phyloP scores from a whole-genome alignment of 257 asterid species.

The Solanum habrochaites region DNA sequence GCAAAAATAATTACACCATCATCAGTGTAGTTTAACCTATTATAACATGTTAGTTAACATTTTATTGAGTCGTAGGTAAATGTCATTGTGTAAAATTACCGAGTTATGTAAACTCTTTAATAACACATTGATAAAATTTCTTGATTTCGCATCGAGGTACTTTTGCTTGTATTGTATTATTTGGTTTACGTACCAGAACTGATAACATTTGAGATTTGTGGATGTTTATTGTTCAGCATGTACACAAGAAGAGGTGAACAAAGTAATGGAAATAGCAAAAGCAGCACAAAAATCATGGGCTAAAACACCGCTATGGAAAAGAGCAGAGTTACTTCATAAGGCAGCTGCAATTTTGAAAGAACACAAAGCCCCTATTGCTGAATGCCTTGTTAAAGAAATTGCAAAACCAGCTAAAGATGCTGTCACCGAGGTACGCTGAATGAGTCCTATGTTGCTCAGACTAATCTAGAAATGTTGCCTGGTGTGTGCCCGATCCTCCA shows the following conservation, averaged over 20 bases:
- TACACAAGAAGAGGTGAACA: slow-evolving; percentile 91
- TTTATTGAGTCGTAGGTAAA: not conserved
- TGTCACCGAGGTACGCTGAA: slow-evolving; percentile 57
- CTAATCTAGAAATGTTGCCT: not conserved
- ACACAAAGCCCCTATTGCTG: slow-evolving; percentile 86
- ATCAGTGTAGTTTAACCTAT: not conserved
- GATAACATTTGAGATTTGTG: no score
- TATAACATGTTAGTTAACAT: not conserved
- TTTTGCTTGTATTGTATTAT: not conserved
- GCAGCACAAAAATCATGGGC: slow-evolving; percentile 81
- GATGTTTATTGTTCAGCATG: slow-evolving; percentile 37
- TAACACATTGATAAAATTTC: not conserved
- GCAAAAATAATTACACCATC: not conserved
- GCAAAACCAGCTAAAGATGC: slow-evolving; percentile 97
- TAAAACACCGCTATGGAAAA: slow-evolving; percentile 86
- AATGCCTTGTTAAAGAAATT: slow-evolving; percentile 82
- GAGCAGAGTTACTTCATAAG: slow-evolving; percentile 96
- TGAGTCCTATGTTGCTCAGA: not conserved
- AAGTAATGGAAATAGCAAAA: slow-evolving; percentile 71
- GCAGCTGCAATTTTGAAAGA: slow-evolving; percentile 94
- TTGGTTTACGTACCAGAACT: not conserved
- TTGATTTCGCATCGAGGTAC: not conserved
- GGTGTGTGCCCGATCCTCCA: not conserved
- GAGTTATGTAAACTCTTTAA: not conserved
- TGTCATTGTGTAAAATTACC: not conserved